Evolutionary conservation across 2,329 filamentous ascomycete species (phyloP).

Genomic region (Podosphaera fusca): DNA sequence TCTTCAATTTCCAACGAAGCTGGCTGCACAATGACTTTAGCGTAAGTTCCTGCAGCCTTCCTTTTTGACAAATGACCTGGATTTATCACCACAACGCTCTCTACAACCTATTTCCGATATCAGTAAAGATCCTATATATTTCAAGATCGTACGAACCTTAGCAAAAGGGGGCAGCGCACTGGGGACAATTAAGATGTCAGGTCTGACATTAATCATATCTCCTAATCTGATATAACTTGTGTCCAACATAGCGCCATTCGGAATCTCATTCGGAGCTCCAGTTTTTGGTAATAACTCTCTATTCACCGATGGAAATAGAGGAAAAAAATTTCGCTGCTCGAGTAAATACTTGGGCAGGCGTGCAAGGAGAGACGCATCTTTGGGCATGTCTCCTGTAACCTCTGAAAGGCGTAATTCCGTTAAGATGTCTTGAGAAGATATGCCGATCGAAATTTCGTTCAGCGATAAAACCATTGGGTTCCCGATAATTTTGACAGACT

Average conservation of each 20-base stretch:
- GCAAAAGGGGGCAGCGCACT: slow-evolving; percentile 70
- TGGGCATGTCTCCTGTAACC: slow-evolving; percentile 30
- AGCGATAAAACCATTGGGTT: slow-evolving; percentile 79
- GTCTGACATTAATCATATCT: slow-evolving; percentile 69
- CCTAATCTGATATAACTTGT: slow-evolving; percentile 66
- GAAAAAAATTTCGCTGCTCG: slow-evolving; percentile 78
- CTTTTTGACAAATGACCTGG: slow-evolving; percentile 73
- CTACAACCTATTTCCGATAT: slow-evolving; percentile 43
- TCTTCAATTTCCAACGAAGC: slow-evolving; percentile 35
- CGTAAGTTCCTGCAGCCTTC: slow-evolving; percentile 65
- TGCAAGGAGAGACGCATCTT: slow-evolving; percentile 23
- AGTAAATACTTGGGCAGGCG: slow-evolving; percentile 58
- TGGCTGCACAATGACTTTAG: slow-evolving; percentile 52
- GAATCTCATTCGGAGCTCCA: slow-evolving; percentile 32
- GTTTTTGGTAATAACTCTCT: slow-evolving; percentile 43
- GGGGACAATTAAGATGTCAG: slow-evolving; percentile 66
- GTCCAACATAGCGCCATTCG: slow-evolving; percentile 60
- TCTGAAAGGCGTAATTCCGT: slow-evolving; percentile 65
- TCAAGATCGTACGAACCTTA: slow-evolving; percentile 33
- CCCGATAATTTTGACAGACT: slow-evolving; percentile 52
- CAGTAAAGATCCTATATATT: not conserved
- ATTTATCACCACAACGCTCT: slow-evolving; percentile 76
- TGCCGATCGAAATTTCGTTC: slow-evolving; percentile 65
- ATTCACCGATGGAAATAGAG: slow-evolving; percentile 61
- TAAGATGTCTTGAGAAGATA: slow-evolving; percentile 66